These are phyloP conservation scores for Plantago major DNA, from an alignment of 257 asterid species.

Conservation along the genomic window DNA sequence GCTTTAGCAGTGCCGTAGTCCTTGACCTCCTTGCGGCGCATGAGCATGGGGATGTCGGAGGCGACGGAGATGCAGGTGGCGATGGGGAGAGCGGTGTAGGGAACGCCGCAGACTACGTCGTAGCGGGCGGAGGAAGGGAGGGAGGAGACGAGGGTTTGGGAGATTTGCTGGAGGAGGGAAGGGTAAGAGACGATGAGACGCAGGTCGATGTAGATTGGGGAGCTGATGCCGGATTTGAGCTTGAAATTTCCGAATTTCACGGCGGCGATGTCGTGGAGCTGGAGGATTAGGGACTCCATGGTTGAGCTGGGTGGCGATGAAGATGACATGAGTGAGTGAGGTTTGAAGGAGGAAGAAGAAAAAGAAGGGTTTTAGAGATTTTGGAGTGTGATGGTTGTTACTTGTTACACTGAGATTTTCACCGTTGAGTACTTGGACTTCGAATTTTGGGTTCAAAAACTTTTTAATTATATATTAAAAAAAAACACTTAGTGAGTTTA, in stretches of 20 bases:
- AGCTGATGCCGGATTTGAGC: slow-evolving; percentile 89
- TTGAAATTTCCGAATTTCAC: slow-evolving; percentile 92
- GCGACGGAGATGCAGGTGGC: slow-evolving; percentile 76
- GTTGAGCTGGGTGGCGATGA: slow-evolving; percentile 19
- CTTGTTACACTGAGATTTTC: no score
- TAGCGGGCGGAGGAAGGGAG: slow-evolving; percentile 58
- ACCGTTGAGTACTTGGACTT: no score
- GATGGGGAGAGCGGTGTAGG: slow-evolving; percentile 94
- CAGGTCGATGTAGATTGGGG: slow-evolving; percentile 97
- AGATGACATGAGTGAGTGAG: slow-evolving; percentile 19
- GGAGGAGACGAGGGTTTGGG: slow-evolving; percentile 49
- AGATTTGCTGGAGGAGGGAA: slow-evolving; percentile 65
- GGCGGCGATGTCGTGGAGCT: slow-evolving; percentile 90
- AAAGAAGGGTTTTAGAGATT: background rate
- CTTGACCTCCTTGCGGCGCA: slow-evolving; percentile 95
- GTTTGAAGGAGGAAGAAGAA: background rate
- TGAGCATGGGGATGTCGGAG: slow-evolving; percentile 68
- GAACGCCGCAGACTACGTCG: slow-evolving; percentile 89
- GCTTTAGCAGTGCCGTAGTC: slow-evolving; percentile 90
- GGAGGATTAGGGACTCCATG: slow-evolving; percentile 73
- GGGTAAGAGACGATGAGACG: slow-evolving; percentile 93
- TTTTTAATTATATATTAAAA: no score
- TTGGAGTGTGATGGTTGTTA: background rate
- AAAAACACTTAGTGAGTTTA: no score
- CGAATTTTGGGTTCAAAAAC: no score